Evolutionary conservation across 139 green algal genomes (phyloP), one percentile per base, ranked within the genome.

Genomic region (Tetraselmis chui): DNA sequence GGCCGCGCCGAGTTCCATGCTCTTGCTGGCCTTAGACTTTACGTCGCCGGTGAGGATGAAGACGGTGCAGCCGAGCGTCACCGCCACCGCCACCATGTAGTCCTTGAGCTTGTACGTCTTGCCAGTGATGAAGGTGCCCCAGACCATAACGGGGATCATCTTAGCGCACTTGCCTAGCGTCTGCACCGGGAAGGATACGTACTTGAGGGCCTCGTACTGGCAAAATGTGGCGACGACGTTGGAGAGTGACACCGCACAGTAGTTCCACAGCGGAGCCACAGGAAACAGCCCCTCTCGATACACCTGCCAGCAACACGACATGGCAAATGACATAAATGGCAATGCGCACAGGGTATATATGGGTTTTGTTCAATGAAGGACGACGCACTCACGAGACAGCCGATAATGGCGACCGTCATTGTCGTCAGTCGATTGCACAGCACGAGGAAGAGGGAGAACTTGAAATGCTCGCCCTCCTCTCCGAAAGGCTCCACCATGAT

Each of bases 101-200:
- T 89, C 86, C 74, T 67, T 92, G 29, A 86, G 5, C 30, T 82
- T 91, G 88, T 98, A 98, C 22, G 85, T 83, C 90, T 98, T 98
- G 76, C 87, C 85, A 83, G 95, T 86, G 77, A 98, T 98, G 76
- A 97, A 29, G 22, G 89, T 96, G 45, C 96, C 96, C 96, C 96
- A 99, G 25, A 97, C 79, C 97, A 99, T 99, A 30, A 99, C 97
- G 1, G 96, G 96, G 30, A 98, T 93, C 92, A 97, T 97, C 87
- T 99, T 99, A 32, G 94, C 96, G 79, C 77, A 89, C 84, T 92
- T 92, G 76, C 5, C 28, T 29, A 45, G 28, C 28, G 74, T 77
- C 80, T 93, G 89, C 74, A 92, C 78, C 1, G 89, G 89, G 80
- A 93, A 93, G 59, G 74, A 88, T 1, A 93, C 81, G 83, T 91